Percentiles rank a stretch among this genome's conserved stretches.
These are phyloP conservation scores for Solanum sparsipilum DNA, from an alignment of 257 asterid genomes.

Conservation along the genomic window DNA sequence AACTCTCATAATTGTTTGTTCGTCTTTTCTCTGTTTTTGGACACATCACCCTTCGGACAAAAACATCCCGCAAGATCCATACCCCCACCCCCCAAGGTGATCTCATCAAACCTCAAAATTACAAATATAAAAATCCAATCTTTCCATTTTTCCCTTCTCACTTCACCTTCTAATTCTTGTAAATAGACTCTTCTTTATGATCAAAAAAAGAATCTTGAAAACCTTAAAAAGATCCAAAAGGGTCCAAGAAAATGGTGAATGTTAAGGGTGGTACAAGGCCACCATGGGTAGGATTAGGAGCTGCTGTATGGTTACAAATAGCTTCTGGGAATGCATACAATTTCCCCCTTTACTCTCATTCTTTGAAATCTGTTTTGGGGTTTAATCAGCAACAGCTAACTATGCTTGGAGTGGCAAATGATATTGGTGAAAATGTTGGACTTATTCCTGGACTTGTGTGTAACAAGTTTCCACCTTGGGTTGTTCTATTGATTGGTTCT, in stretches of 20 bases:
- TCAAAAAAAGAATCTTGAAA: neutral
- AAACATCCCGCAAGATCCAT: neutral
- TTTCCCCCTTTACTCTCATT: conserved; percentile 65
- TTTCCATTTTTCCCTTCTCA: neutral
- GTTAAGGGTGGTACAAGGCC: conserved; percentile 56
- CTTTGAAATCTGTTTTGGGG: conserved; percentile 55
- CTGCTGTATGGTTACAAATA: conserved; percentile 58
- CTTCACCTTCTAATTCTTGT: neutral
- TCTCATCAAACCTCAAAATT: neutral
- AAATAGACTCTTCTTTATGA: neutral
- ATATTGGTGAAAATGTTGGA: conserved; percentile 66
- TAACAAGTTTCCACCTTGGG: conserved; percentile 63
- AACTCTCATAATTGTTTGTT: neutral
- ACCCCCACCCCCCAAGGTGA: neutral
- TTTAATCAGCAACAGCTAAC: conserved; percentile 56
- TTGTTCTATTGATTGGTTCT: conserved; percentile 45
- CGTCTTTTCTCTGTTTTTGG: neutral
- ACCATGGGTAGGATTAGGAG: conserved; percentile 79
- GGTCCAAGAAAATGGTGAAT: conserved; percentile 14
- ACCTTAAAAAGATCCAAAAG: neutral
- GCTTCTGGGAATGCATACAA: conserved; percentile 63
- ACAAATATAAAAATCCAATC: neutral
- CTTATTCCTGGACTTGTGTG: conserved; percentile 44
- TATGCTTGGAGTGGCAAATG: conserved; percentile 65
- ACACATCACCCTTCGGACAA: neutral